Conservation (phyloP, 345 rosid genomes). For the Eucalyptus pumila region DNA sequence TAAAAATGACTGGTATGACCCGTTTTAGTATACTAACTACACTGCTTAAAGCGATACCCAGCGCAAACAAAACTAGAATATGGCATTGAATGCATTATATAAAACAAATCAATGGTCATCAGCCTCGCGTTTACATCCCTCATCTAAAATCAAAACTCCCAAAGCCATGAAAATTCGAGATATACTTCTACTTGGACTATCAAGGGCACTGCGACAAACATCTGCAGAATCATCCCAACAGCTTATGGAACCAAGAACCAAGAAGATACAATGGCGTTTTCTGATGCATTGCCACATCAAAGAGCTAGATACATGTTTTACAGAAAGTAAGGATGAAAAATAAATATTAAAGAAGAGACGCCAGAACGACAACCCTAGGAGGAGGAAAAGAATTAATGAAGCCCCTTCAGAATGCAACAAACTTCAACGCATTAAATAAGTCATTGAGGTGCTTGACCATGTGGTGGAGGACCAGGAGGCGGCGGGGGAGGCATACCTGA, state of each 20-base stretch:
- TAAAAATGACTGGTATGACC: not conserved
- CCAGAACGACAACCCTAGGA: not conserved
- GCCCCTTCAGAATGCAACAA: not conserved
- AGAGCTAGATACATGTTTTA: not conserved
- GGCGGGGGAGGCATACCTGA: constrained; percentile 29
- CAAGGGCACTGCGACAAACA: not conserved
- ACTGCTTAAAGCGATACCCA: not conserved
- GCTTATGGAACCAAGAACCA: not conserved
- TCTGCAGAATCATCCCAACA: not conserved
- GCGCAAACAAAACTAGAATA: not conserved
- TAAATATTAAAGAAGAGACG: not conserved
- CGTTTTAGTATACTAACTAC: not conserved
- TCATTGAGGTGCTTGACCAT: constrained; percentile 15
- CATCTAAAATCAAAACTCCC: not conserved
- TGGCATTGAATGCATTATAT: not conserved
- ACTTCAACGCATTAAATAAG: not conserved
- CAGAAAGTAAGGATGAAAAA: not conserved
- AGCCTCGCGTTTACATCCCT: not conserved
- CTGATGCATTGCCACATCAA: not conserved
- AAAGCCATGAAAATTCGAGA: not conserved
- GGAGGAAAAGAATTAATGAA: not conserved
- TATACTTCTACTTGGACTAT: not conserved
- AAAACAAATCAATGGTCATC: not conserved
- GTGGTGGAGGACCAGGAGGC: constrained; percentile 46
- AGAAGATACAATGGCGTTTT: not conserved